Conservation (phyloP, 306 rosid species). For the Vigna angularis region DNA sequence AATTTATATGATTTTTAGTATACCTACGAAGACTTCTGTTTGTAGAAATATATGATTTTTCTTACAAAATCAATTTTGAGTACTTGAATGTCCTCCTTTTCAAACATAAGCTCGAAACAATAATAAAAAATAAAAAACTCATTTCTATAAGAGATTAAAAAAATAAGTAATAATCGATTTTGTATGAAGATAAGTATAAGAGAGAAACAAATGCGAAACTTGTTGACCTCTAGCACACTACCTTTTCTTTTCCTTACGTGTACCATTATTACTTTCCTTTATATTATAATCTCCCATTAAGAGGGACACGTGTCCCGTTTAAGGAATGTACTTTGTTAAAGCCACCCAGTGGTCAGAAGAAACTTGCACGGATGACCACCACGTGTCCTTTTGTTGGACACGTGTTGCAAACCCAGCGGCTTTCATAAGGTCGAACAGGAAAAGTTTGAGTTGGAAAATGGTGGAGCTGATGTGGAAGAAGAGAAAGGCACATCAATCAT, state of each 20-base stretch:
- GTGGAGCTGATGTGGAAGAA: constrained; percentile 41
- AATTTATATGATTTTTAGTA: background rate
- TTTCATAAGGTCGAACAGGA: background rate
- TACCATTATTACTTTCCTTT: constrained; percentile 1
- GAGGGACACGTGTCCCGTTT: constrained; percentile 46
- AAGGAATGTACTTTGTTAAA: background rate
- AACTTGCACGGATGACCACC: constrained; percentile 10
- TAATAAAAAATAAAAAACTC: too few species aligned
- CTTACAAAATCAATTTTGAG: too few species aligned
- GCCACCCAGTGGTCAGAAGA: background rate
- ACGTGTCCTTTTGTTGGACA: constrained; percentile 34
- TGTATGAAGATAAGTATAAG: too few species aligned
- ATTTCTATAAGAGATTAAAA: too few species aligned
- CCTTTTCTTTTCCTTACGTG: constrained; percentile 40
- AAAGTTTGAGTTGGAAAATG: background rate
- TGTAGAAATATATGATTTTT: too few species aligned
- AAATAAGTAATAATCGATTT: too few species aligned
- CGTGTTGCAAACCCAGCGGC: constrained; percentile 24
- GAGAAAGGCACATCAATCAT: constrained; percentile 5
- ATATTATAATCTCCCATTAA: background rate
- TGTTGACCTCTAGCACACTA: constrained; percentile 21
- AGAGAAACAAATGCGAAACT: background rate
- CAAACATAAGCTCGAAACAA: too few species aligned
- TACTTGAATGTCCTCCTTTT: too few species aligned
- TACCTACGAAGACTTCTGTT: too few species aligned